A percentile compares a stretch with the other conserved stretches of the same genome.
Conservation (phyloP, 192 early-diverging fungal species). For the Gigaspora rosea region DNA sequence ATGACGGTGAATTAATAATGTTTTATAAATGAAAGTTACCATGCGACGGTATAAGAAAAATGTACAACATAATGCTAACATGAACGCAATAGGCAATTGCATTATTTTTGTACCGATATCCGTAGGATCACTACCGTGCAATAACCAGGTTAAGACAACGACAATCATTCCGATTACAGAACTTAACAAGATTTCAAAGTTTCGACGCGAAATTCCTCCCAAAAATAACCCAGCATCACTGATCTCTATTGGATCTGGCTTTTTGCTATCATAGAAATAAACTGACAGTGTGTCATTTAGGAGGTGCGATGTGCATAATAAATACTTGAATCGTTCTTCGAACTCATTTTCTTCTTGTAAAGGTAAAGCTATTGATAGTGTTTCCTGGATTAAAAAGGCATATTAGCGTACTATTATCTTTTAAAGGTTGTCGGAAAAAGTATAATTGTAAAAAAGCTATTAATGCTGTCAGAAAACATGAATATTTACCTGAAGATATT, state of each 20-base stretch:
- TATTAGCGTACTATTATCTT: no score
- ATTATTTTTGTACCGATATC: conserved; percentile 13
- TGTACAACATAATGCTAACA: conserved; percentile 32
- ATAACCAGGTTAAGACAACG: conserved; percentile 31
- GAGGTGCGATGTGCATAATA: conserved; percentile 29
- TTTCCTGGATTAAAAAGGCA: conserved; percentile 40
- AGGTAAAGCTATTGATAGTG: conserved; percentile 49
- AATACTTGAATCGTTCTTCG: conserved; percentile 61
- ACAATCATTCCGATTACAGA: conserved; percentile 18
- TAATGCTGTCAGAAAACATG: no score
- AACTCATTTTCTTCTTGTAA: conserved; percentile 56
- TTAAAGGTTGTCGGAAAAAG: no score
- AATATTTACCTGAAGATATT: no score
- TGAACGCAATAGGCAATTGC: conserved; percentile 26
- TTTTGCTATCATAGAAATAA: conserved; percentile 44
- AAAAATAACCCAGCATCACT: conserved; percentile 24
- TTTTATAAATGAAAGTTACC: conserved; percentile 34
- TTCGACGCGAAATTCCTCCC: conserved; percentile 19
- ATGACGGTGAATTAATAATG: neutral
- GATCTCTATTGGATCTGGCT: conserved; percentile 34
- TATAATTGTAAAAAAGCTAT: no score
- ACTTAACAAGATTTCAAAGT: conserved; percentile 31
- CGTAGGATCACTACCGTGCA: conserved; percentile 8
- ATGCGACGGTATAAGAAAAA: conserved; percentile 45
- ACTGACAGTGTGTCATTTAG: conserved; percentile 48